Conservation (phyloP, 2,329 filamentous ascomycete genomes). For the Aspergillus candidus region DNA sequence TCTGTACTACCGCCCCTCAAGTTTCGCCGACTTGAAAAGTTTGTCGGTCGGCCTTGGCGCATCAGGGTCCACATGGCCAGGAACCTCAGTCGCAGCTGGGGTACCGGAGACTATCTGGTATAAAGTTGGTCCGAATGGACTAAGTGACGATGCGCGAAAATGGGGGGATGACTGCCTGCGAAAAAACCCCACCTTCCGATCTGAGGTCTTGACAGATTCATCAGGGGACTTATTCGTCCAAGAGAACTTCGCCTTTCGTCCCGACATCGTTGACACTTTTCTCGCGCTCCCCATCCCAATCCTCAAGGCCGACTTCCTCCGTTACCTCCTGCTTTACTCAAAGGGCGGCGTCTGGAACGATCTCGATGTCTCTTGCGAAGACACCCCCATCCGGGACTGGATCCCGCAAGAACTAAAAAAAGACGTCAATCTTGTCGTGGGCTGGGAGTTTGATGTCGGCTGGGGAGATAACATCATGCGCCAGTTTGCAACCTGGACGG, state of each 20-base stretch:
- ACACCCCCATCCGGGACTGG: slow-evolving; percentile 29
- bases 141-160: too few species aligned
- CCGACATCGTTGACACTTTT: slow-evolving; percentile 35
- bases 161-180: too few species aligned
- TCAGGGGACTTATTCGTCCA: slow-evolving; percentile 28
- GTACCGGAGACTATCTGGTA: too few species aligned
- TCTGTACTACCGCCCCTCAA: too few species aligned
- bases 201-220: slow-evolving; percentile 19
- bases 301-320: slow-evolving; percentile 39
- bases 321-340: slow-evolving; percentile 37
- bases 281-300: slow-evolving; percentile 32
- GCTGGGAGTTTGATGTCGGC: slow-evolving; percentile 32
- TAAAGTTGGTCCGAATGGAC: too few species aligned
- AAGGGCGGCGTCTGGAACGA: slow-evolving; percentile 42
- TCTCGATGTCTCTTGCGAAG: slow-evolving; percentile 32
- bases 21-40: too few species aligned
- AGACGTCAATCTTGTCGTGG: slow-evolving; percentile 31
- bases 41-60: too few species aligned
- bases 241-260: slow-evolving; percentile 26
- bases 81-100: too few species aligned
- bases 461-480: slow-evolving; percentile 2
- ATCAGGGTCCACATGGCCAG: too few species aligned
- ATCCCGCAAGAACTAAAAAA: slow-evolving; percentile 29
- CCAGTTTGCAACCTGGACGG: slow-evolving; percentile 8
- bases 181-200: too few species aligned